Conservation (phyloP, 371 early-diverging fungal species). For the Mortierella polycephala region DNA sequence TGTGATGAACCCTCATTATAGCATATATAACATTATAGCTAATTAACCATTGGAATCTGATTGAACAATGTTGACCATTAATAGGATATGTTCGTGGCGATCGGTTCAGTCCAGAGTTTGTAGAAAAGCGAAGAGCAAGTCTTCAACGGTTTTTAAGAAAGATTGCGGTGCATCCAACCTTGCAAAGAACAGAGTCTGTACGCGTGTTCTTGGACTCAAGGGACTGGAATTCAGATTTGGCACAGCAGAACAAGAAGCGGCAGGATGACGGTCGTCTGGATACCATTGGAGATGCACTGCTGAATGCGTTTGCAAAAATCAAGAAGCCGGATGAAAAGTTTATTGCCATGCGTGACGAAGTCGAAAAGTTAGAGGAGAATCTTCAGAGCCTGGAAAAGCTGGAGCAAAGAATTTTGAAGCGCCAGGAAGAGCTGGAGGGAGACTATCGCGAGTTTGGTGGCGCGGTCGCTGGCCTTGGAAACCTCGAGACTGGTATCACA, state of each 20-base stretch:
- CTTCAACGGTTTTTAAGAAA: slow-evolving; percentile 85
- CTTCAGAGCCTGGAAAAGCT: slow-evolving; percentile 81
- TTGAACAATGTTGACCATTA: too few species aligned
- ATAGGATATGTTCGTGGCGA: slow-evolving; percentile 95
- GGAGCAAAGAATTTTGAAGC: slow-evolving; percentile 78
- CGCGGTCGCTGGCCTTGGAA: slow-evolving; percentile 76
- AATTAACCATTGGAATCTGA: too few species aligned
- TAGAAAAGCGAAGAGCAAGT: slow-evolving; percentile 81
- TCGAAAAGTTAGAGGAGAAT: slow-evolving; percentile 87
- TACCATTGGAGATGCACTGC: slow-evolving; percentile 84
- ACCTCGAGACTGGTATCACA: slow-evolving; percentile 86
- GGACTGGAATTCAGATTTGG: slow-evolving; percentile 76
- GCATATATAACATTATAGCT: not conserved
- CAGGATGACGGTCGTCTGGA: slow-evolving; percentile 83
- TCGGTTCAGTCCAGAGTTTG: slow-evolving; percentile 89
- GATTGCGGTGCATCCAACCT: slow-evolving; percentile 87
- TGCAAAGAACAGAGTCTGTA: slow-evolving; percentile 76
- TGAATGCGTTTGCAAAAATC: slow-evolving; percentile 93
- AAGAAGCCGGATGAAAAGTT: slow-evolving; percentile 89
- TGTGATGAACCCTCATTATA: too few species aligned
- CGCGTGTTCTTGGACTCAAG: slow-evolving; percentile 84
- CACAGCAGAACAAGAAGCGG: slow-evolving; percentile 52
- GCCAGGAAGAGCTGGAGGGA: slow-evolving; percentile 78
- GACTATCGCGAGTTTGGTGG: slow-evolving; percentile 86
- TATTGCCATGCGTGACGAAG: slow-evolving; percentile 80